Conservation (phyloP, 2,329 filamentous ascomycete species). For the Xylaria multiplex region DNA sequence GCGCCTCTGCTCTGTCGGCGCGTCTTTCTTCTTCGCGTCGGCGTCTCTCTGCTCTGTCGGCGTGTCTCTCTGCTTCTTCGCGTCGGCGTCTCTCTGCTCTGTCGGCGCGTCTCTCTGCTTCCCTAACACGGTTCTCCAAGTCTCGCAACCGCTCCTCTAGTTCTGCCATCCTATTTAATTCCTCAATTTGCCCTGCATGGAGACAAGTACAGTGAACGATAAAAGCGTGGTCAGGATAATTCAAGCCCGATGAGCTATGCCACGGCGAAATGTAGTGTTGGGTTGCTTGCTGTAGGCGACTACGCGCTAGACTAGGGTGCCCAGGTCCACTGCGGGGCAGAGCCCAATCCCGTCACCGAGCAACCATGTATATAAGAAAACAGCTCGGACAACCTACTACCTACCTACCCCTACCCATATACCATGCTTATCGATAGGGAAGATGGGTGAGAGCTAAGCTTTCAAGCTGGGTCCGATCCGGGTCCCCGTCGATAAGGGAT, state of each 20-base stretch:
- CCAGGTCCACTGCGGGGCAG: too few species aligned
- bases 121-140: conserved; percentile 10
- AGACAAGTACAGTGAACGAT: neutral
- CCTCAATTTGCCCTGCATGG: conserved; percentile 14
- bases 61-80: conserved; percentile 9
- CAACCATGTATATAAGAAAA: too few species aligned
- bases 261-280: too few species aligned
- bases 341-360: too few species aligned
- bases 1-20: conserved; percentile 34
- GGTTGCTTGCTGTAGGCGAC: too few species aligned
- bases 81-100: conserved; percentile 30
- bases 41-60: neutral
- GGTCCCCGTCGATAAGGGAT: neutral
- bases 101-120: conserved; percentile 10
- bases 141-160: conserved; percentile 12
- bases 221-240: too few species aligned
- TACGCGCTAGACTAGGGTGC: too few species aligned
- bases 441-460: conserved; percentile 7
- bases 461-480: neutral
- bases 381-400: too few species aligned
- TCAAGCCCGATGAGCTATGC: too few species aligned
- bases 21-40: conserved; percentile 1
- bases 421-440: neutral
- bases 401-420: too few species aligned
- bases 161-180: conserved; percentile 18